These are phyloP conservation scores for Striga asiatica DNA, from an alignment of 257 asterid genomes.

Conservation along the genomic window DNA sequence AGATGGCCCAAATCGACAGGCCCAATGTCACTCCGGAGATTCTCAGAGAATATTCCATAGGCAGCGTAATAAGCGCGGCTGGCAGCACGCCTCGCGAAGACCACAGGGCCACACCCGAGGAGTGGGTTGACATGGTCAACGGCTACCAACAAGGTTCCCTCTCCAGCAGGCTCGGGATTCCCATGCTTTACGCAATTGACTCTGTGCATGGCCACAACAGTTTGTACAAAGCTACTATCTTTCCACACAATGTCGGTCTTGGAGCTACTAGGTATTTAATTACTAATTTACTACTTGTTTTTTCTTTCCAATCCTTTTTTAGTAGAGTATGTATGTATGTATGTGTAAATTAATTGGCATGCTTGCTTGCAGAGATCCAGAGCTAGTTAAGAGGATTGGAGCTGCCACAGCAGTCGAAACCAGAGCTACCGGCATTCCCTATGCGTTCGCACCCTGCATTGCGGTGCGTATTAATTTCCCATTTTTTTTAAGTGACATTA, in stretches of 20 bases:
- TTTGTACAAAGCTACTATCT: slow-evolving; percentile 11
- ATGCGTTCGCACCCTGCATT: slow-evolving; percentile 22
- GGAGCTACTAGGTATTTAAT: slow-evolving; percentile 15
- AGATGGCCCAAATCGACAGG: neutral
- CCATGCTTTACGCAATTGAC: neutral
- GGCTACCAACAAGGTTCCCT: neutral
- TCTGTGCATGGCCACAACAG: slow-evolving; percentile 2
- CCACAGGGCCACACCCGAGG: slow-evolving; percentile 12
- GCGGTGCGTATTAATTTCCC: slow-evolving; percentile 20
- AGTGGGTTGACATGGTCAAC: slow-evolving; percentile 17
- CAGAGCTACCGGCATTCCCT: slow-evolving; percentile 24
- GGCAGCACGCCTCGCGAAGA: slow-evolving; percentile 6
- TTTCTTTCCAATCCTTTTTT: no score
- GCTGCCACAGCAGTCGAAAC: slow-evolving; percentile 23
- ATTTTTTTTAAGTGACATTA: no score
- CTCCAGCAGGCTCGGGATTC: neutral
- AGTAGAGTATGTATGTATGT: no score
- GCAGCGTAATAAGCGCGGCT: slow-evolving; percentile 7
- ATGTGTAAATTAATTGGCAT: no score
- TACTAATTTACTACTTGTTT: no score
- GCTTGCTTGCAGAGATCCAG: slow-evolving; percentile 18
- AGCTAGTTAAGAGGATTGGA: slow-evolving; percentile 19
- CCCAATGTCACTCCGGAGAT: neutral
- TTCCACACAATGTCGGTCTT: slow-evolving; percentile 18
- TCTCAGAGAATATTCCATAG: neutral